Evolutionary conservation across 2,329 filamentous ascomycete genomes (phyloP).

Genomic region (Colletotrichum somersetense): DNA sequence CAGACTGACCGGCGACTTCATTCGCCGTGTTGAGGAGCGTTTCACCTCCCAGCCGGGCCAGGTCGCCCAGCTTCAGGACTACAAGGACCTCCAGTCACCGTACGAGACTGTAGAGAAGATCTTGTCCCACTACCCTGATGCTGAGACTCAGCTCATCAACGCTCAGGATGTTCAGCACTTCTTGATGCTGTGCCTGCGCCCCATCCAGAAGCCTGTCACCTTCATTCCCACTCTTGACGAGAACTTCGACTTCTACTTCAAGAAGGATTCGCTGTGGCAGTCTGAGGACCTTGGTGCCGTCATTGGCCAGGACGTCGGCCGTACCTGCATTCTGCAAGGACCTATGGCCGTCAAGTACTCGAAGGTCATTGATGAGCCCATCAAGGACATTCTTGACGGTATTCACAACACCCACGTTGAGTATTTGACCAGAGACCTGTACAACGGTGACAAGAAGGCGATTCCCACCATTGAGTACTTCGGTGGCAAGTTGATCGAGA

Average conservation of each 20-base stretch:
- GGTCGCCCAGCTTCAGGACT: conserved; percentile 88
- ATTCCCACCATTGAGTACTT: conserved; percentile 96
- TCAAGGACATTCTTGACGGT: conserved; percentile 92
- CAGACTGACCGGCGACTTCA: conserved; percentile 91
- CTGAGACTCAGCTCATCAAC: conserved; percentile 92
- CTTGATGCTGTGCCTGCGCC: conserved; percentile 89
- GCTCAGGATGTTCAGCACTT: conserved; percentile 99
- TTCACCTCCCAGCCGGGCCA: conserved; percentile 81
- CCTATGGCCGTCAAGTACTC: conserved; percentile 94
- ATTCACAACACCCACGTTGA: conserved; percentile 92
- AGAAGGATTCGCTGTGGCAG: conserved; percentile 99
- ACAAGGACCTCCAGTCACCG: conserved; percentile 87
- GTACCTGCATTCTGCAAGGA: conserved; percentile 96
- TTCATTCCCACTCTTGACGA: conserved; percentile 97
- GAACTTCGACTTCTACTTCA: conserved; percentile 99
- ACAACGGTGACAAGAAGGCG: conserved; percentile 76
- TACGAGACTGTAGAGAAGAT: conserved; percentile 84
- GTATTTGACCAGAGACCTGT: conserved; percentile 82
- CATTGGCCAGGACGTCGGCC: conserved; percentile 93
- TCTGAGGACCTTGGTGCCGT: conserved; percentile 97
- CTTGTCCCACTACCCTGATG: conserved; percentile 85
- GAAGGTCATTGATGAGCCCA: conserved; percentile 89
- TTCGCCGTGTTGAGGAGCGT: conserved; percentile 95
- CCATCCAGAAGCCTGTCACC: conserved; percentile 94
- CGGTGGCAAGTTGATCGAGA: conserved; percentile 84